Base-by-base conservation (phyloP, 2,329 filamentous ascomycete species). In the Pseudopyricularia cyperi region DNA sequence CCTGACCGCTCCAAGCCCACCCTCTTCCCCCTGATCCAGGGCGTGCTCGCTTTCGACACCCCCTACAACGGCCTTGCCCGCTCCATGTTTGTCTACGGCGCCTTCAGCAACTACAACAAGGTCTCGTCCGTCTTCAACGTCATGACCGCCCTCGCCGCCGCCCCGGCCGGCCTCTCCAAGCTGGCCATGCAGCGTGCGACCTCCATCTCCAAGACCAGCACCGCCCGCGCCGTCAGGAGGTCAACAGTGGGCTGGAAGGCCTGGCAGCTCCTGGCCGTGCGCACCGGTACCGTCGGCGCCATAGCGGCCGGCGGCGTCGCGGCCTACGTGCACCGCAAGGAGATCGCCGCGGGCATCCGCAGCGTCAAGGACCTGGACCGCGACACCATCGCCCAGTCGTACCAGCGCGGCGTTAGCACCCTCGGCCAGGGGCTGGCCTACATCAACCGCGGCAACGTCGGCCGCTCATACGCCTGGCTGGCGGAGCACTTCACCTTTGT, bases 401-500 rank as follows among this genome's bases (percentile, higher is more conserved):
- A 76, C 55, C 71, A 72, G 44, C 68, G 73, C 48, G 63, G 71
- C 24, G 66, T 76, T 32, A 74, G 72, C 52, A 66, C 71, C 2
- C 63, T 77, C 24, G 74, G 73, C 12, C 74, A 78, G 55, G 76
- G 74, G 2, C 67, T 78, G 8, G 75, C 75, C 11, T 79, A 80
- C 56, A 70, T 80, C 61, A 79, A 78, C 61, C 68, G 74, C 7
- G 75, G 76, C 14, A 79, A 75, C 42, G 75, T 80, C 2, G 82
- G 82, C 2, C 76, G 81, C 52, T 87, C 87, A 1, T 85, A 88
- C 57, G 77, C 75, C 17, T 95, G 88, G 82, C 79, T 90, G 4
- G 82, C 83, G 0, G 86, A 85, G 15, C 89, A 95, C 65, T 79
- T 95, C 50, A 87, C 88, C 34, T 95, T 95, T 60, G 85, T 95